These are phyloP conservation scores for Citrus inodora DNA, from an alignment of 345 rosid species.

Conservation along the genomic window DNA sequence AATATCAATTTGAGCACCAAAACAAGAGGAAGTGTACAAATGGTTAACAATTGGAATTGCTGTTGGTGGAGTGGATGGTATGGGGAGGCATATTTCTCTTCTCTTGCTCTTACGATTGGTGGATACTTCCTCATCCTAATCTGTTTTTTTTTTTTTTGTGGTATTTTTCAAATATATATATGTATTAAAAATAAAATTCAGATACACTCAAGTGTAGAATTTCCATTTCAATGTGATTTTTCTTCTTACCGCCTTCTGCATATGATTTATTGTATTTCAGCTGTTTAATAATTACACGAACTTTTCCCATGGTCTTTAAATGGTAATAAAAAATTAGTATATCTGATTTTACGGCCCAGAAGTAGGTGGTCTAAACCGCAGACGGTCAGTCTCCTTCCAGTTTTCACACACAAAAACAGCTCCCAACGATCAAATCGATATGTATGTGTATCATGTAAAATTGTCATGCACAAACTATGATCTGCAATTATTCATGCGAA, in stretches of 20 bases:
- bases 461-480: background rate
- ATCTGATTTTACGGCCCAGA: background rate
- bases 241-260: background rate
- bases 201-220: background rate
- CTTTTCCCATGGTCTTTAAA: too few relatives aligned
- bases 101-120: background rate
- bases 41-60: background rate
- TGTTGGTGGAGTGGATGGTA: background rate
- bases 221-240: background rate
- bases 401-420: background rate
- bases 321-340: too few relatives aligned
- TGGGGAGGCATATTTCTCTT: background rate
- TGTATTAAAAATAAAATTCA: background rate
- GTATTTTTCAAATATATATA: background rate
- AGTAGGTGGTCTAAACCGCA: background rate
- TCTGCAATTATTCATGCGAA: background rate
- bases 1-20: constrained; percentile 4
- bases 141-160: background rate
- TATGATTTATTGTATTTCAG: background rate
- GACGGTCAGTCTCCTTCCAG: too few relatives aligned
- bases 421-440: background rate
- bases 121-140: background rate
- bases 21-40: constrained; percentile 5
- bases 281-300: background rate
- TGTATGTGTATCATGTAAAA: background rate